Conservation (phyloP, 108 stramenopile species). For the Licmophora abbreviata region DNA sequence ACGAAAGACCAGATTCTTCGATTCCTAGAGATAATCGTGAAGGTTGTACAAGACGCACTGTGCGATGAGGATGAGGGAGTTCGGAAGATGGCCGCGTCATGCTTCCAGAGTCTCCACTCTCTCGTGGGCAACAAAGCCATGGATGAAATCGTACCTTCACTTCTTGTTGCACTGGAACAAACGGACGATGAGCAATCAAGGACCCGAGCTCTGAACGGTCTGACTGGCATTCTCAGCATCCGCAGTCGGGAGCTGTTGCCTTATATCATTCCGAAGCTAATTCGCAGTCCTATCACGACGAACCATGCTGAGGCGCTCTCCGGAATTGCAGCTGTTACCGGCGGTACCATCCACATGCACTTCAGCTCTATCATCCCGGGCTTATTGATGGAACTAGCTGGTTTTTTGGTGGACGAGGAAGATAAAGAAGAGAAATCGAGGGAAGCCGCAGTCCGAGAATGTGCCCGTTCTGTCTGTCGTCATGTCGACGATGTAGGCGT, state of each 20-base stretch:
- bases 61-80: constrained; percentile 84
- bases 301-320: constrained; percentile 83
- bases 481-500: constrained; percentile 70
- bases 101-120: constrained; percentile 90
- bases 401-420: constrained; percentile 22
- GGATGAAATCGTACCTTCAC: constrained; percentile 88
- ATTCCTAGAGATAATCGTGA: constrained; percentile 86
- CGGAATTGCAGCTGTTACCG: constrained; percentile 84
- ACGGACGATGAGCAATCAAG: constrained; percentile 46
- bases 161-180: constrained; percentile 79
- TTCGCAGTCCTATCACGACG: constrained; percentile 69
- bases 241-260: constrained; percentile 90
- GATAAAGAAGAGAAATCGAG: constrained; percentile 50
- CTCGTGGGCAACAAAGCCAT: constrained; percentile 83
- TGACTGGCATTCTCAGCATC: constrained; percentile 86
- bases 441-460: constrained; percentile 47
- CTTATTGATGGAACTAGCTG: constrained; percentile 60
- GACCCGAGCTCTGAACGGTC: constrained; percentile 83
- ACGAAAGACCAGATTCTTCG: constrained; percentile 87
- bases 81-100: constrained; percentile 82
- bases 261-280: constrained; percentile 87
- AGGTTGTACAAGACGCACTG: constrained; percentile 90
- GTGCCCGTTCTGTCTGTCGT: constrained; percentile 49
- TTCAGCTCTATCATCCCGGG: constrained; percentile 72
- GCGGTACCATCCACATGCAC: constrained; percentile 78